Conservation (phyloP, 2,329 filamentous ascomycete genomes). For the Ophiostoma sp. region DNA sequence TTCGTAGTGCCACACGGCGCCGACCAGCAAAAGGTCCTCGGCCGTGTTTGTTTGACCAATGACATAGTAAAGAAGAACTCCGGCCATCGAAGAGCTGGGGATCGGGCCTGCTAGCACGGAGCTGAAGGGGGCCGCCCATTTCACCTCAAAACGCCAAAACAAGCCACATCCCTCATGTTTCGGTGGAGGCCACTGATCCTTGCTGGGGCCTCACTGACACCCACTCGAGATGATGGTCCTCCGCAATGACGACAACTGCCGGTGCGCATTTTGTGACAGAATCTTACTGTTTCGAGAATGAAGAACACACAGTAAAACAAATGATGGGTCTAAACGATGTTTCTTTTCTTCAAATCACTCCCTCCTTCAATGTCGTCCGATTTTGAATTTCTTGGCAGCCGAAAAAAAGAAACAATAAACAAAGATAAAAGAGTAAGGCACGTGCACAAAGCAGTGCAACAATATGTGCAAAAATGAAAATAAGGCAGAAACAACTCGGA, state of each 20-base stretch:
- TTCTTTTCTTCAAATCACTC: neutral
- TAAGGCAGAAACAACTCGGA: neutral
- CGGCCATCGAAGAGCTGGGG: neutral
- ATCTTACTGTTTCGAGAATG: neutral
- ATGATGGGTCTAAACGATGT: neutral
- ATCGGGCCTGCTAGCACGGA: conserved; percentile 12
- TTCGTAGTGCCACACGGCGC: neutral
- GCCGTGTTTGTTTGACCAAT: neutral
- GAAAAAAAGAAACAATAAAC: neutral
- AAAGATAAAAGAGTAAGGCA: neutral
- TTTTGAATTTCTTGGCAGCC: neutral
- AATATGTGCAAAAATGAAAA: conserved; percentile 1
- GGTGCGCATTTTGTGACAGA: neutral
- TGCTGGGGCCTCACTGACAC: neutral
- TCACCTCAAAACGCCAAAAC: neutral
- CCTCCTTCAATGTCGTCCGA: neutral
- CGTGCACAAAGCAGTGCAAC: neutral
- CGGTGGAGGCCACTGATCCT: conserved; percentile 5
- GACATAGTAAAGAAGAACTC: neutral
- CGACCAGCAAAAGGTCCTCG: neutral
- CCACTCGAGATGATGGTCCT: neutral
- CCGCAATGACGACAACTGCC: conserved; percentile 4
- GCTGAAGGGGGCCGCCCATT: conserved; percentile 10
- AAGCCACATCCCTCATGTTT: neutral
- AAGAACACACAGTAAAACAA: neutral